phyloP scores from a whole-genome alignment of 2,329 filamentous ascomycete genomes.

The Macrophomina tecta region DNA sequence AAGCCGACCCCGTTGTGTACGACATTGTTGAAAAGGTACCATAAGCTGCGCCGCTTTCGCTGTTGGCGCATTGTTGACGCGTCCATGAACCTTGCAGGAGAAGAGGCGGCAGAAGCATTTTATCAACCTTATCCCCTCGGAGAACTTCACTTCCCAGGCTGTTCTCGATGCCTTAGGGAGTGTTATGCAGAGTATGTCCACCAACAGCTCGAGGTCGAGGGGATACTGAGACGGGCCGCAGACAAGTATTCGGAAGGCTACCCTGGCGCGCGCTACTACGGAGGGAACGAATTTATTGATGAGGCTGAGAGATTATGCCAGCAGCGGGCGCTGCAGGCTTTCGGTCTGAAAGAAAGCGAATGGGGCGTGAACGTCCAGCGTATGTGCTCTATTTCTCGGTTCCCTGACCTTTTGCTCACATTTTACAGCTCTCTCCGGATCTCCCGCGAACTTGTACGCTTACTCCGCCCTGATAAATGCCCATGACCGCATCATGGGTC shows the following conservation, averaged over 20 bases:
- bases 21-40: slow-evolving; percentile 88
- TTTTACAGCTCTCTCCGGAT: slow-evolving; percentile 74
- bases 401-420: slow-evolving; percentile 31
- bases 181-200: slow-evolving; percentile 50
- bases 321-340: slow-evolving; percentile 87
- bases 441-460: slow-evolving; percentile 77
- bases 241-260: slow-evolving; percentile 99
- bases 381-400: slow-evolving; percentile 33
- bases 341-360: slow-evolving; percentile 82
- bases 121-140: slow-evolving; percentile 98
- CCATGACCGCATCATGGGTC: slow-evolving; percentile 94
- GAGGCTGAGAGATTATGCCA: slow-evolving; percentile 95
- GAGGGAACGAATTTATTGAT: slow-evolving; percentile 98
- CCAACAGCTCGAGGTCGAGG: slow-evolving; percentile 69
- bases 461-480: slow-evolving; percentile 92
- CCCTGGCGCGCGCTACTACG: slow-evolving; percentile 97
- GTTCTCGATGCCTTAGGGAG: slow-evolving; percentile 94
- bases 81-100: slow-evolving; percentile 64
- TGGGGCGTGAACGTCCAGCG: slow-evolving; percentile 99
- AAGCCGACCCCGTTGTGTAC: slow-evolving; percentile 86
- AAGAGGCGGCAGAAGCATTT: slow-evolving; percentile 97
- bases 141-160: slow-evolving; percentile 98
- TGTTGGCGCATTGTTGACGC: slow-evolving; percentile 14
- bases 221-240: slow-evolving; percentile 49
- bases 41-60: not conserved